Evolutionary conservation across 2,329 filamentous ascomycete species (phyloP), one percentile per base, ranked within the genome.

Genomic region (Aspergillus sp.): DNA sequence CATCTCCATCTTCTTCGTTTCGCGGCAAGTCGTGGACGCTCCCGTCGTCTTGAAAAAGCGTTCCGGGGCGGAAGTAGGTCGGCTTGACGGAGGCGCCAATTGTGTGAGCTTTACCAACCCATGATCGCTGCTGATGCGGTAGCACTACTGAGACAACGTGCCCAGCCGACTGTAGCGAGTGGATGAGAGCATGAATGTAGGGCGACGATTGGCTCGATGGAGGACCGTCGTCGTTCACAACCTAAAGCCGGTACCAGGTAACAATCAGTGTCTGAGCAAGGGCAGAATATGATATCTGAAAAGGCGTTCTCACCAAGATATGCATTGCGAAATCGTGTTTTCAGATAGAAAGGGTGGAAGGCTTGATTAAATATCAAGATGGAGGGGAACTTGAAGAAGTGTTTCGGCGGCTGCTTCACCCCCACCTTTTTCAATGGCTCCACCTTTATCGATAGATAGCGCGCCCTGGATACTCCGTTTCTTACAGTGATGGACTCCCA

Each of bases 71-170:
- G 72, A 90, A 95, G 73, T 95, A 95, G 27, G 81, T 77, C 7
- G 90, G 90, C 63, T 85, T 88, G 49, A 95, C 80, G 7, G 87
- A 86, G 65, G 91, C 85, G 44, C 90, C 90, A 58, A 97, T 90
- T 60, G 97, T 87, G 68, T 97, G 93, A 3, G 93, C 93, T 74
- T 98, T 98, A 57, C 90, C 90, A 59, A 98, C 97, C 93, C 93
- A 98, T 44, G 90, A 95, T 50, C 91, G 83, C 70, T 98, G 93
- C 6, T 84, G 85, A 65, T 96, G 82, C 2, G 93, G 93, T 10
- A 98, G 80, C 51, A 93, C 86, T 39, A 98, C 90, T 6, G 89
- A 95, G 48, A 97, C 88, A n/a, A 73, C 77, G 68, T 96, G 91
- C 6, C 90, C 90, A 29, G 85, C 82, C 44, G 75, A 68, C 64